A percentile compares a stretch with the other conserved stretches of the same genome.
phyloP scores from a whole-genome alignment of 2,329 filamentous ascomycete genomes.

The Westerdykella ornata region DNA sequence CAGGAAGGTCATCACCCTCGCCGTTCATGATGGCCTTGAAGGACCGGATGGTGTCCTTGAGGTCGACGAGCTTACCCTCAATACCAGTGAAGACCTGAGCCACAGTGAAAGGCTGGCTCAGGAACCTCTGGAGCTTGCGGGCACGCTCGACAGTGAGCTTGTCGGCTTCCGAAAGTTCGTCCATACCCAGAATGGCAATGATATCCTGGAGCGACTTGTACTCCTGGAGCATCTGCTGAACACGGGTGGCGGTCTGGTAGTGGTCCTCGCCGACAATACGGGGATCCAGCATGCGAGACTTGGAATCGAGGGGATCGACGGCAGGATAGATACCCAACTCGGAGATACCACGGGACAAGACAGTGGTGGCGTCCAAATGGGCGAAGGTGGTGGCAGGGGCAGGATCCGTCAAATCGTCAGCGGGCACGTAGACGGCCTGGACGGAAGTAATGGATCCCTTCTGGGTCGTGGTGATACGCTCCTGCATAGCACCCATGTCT shows the following conservation, averaged over 20 bases:
- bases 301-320: slow-evolving; percentile 98
- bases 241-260: slow-evolving; percentile 88
- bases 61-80: slow-evolving; percentile 92
- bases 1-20: slow-evolving; percentile 92
- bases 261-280: slow-evolving; percentile 97
- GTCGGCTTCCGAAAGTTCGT: slow-evolving; percentile 97
- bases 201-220: slow-evolving; percentile 99
- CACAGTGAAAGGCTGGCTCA: slow-evolving; percentile 97
- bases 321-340: slow-evolving; percentile 99
- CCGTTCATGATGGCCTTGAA: slow-evolving; percentile 97
- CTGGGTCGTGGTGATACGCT: slow-evolving; percentile 98
- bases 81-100: slow-evolving; percentile 83
- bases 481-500: slow-evolving; percentile 99
- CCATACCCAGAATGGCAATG: slow-evolving; percentile 99
- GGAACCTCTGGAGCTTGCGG: slow-evolving; percentile 99
- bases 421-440: slow-evolving; percentile 99
- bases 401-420: slow-evolving; percentile 99
- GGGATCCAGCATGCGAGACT: slow-evolving; percentile 98
- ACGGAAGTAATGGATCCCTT: slow-evolving; percentile 99
- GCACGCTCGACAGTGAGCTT: slow-evolving; percentile 99
- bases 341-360: slow-evolving; percentile 99
- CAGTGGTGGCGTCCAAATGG: slow-evolving; percentile 99
- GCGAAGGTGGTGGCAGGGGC: slow-evolving; percentile 99
- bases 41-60: slow-evolving; percentile 95
- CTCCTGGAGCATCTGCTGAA: slow-evolving; percentile 99